These are phyloP conservation scores for Parmales sp. DNA, from an alignment of 108 stramenopile species.

Conservation along the genomic window DNA sequence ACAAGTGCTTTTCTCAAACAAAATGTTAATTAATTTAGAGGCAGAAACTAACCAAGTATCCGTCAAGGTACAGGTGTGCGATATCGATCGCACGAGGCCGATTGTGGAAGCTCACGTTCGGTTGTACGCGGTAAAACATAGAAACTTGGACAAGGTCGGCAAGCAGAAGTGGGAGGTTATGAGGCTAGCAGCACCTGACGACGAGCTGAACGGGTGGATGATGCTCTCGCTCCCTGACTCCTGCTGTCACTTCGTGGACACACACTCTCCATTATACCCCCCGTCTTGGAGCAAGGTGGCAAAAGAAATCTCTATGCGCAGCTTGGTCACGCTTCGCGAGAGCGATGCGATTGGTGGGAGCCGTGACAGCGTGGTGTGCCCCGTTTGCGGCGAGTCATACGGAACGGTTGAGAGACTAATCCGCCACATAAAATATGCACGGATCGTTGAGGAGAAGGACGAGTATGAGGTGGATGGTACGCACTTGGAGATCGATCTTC, in stretches of 20 bases:
- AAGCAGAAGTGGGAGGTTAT: conserved; percentile 35
- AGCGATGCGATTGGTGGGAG: conserved; percentile 33
- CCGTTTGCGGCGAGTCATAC: conserved; percentile 54
- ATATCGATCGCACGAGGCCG: conserved; percentile 51
- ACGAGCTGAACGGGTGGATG: conserved; percentile 47
- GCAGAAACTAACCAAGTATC: conserved; percentile 4
- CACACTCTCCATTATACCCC: conserved; percentile 31
- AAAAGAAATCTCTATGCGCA: background rate
- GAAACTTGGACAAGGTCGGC: conserved; percentile 4
- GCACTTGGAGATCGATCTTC: conserved; percentile 21
- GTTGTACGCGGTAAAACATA: conserved; percentile 46
- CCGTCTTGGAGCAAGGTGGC: conserved; percentile 9
- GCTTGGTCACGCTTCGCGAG: conserved; percentile 39
- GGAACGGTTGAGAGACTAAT: conserved; percentile 40
- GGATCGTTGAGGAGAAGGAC: conserved; percentile 40
- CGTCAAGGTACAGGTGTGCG: conserved; percentile 44
- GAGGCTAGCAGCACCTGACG: conserved; percentile 48
- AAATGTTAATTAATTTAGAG: background rate
- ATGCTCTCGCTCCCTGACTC: conserved; percentile 36
- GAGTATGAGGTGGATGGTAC: conserved; percentile 33
- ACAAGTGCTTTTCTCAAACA: no score
- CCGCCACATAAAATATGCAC: conserved; percentile 45
- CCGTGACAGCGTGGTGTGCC: conserved; percentile 49
- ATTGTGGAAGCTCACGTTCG: conserved; percentile 78
- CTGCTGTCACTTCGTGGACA: background rate